Percentiles rank a stretch among this genome's conserved stretches.
Conservation (phyloP, 2,329 filamentous ascomycete genomes). For the Neonectria faginata region DNA sequence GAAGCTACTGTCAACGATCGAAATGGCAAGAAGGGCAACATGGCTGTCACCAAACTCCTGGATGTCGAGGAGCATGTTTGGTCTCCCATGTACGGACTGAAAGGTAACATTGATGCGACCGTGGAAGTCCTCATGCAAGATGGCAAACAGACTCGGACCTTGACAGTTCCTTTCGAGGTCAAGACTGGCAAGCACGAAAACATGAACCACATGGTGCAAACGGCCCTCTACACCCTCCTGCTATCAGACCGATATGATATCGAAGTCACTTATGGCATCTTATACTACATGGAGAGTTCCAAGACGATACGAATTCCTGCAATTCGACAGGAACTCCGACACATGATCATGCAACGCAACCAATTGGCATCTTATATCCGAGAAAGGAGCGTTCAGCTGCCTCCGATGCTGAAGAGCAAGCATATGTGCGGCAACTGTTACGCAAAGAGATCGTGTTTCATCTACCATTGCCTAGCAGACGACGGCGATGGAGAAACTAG, state of each 20-base stretch:
- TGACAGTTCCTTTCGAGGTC: slow-evolving; percentile 93
- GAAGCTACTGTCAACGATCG: slow-evolving; percentile 83
- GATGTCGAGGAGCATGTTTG: slow-evolving; percentile 98
- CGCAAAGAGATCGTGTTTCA: slow-evolving; percentile 89
- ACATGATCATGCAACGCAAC: slow-evolving; percentile 98
- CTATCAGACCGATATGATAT: slow-evolving; percentile 96
- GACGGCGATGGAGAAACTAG: slow-evolving; percentile 84
- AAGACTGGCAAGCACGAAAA: slow-evolving; percentile 92
- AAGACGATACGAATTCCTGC: slow-evolving; percentile 87
- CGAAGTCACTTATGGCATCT: slow-evolving; percentile 86
- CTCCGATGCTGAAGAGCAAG: slow-evolving; percentile 85
- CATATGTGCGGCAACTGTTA: slow-evolving; percentile 90
- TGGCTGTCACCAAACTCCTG: slow-evolving; percentile 92
- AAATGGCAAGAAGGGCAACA: slow-evolving; percentile 78
- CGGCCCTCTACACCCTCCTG: slow-evolving; percentile 91
- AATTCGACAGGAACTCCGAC: slow-evolving; percentile 86
- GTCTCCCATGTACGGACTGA: slow-evolving; percentile 97
- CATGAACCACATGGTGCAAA: slow-evolving; percentile 89
- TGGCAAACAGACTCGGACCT: slow-evolving; percentile 70
- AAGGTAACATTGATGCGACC: slow-evolving; percentile 97
- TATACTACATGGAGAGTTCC: slow-evolving; percentile 95
- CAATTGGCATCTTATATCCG: slow-evolving; percentile 87
- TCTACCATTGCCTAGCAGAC: slow-evolving; percentile 92
- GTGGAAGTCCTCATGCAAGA: slow-evolving; percentile 88
- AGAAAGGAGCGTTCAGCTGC: slow-evolving; percentile 81